A percentile compares a stretch with the other conserved stretches of the same genome.
Conservation (phyloP, 2,329 filamentous ascomycete species). For the Penicillium sp. region DNA sequence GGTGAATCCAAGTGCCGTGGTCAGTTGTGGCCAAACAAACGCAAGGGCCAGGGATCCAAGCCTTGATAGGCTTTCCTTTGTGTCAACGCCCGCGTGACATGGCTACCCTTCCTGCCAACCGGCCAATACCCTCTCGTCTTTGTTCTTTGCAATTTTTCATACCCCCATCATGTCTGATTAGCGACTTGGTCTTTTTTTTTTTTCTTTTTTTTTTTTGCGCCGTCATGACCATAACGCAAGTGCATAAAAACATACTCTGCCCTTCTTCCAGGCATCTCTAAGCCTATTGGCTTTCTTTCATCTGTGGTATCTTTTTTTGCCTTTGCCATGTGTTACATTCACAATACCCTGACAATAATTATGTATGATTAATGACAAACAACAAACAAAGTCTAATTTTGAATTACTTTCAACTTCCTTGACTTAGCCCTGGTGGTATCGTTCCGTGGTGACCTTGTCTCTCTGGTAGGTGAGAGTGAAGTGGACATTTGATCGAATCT, state of each 20-base stretch:
- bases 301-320: neutral
- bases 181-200: neutral
- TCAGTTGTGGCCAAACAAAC: constrained; percentile 45
- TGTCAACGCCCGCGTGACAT: neutral
- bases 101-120: neutral
- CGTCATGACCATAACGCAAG: neutral
- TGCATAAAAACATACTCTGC: neutral
- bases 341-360: neutral
- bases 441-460: neutral
- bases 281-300: neutral
- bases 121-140: neutral
- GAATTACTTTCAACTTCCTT: neutral
- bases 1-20: constrained; percentile 46
- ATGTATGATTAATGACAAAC: neutral
- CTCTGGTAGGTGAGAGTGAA: neutral
- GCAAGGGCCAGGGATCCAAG: constrained; percentile 31
- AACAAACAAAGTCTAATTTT: neutral
- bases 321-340: neutral
- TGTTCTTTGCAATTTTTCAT: neutral
- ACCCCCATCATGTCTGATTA: neutral
- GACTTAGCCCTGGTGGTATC: neutral
- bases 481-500: neutral
- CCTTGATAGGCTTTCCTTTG: constrained; percentile 1
- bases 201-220: neutral
- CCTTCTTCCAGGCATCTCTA: neutral